Percentiles rank a stretch among this genome's conserved stretches.
phyloP scores from a whole-genome alignment of 192 early-diverging fungal species.

The Dimargaris verticillata region DNA sequence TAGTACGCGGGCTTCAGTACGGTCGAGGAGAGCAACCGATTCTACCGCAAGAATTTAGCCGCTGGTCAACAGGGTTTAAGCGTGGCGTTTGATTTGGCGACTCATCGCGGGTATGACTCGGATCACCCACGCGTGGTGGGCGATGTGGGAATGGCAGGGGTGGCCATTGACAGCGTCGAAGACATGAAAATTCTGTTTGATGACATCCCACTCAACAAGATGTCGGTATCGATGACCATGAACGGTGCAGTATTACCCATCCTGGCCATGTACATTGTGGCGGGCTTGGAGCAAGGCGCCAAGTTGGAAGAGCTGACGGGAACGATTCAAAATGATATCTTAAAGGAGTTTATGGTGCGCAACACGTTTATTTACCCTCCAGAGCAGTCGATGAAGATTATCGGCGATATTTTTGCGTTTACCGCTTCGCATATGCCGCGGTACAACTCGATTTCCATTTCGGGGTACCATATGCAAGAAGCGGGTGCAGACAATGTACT shows the following conservation, averaged over 20 bases:
- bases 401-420: slow-evolving; percentile 81
- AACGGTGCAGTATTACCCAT: slow-evolving; percentile 87
- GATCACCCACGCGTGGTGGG: slow-evolving; percentile 80
- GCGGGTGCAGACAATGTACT: slow-evolving; percentile 78
- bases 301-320: slow-evolving; percentile 62
- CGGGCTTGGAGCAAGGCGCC: slow-evolving; percentile 74
- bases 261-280: slow-evolving; percentile 79
- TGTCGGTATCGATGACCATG: slow-evolving; percentile 91
- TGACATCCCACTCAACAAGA: slow-evolving; percentile 75
- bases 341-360: slow-evolving; percentile 89
- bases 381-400: slow-evolving; percentile 73
- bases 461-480: slow-evolving; percentile 87
- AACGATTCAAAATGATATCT: slow-evolving; percentile 84
- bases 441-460: slow-evolving; percentile 93
- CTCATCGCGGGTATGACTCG: slow-evolving; percentile 77
- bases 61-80: slow-evolving; percentile 78
- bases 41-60: slow-evolving; percentile 74
- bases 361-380: slow-evolving; percentile 93
- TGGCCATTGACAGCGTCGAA: slow-evolving; percentile 81
- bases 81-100: slow-evolving; percentile 83
- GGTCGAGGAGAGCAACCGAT: slow-evolving; percentile 77
- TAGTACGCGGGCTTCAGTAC: slow-evolving; percentile 85
- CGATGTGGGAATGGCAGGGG: slow-evolving; percentile 87
- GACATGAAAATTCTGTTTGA: slow-evolving; percentile 88
- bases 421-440: slow-evolving; percentile 79